Percentiles rank a stretch among this genome's conserved stretches.
phyloP scores from a whole-genome alignment of 441 rosid genomes.

The Kokia cookei region DNA sequence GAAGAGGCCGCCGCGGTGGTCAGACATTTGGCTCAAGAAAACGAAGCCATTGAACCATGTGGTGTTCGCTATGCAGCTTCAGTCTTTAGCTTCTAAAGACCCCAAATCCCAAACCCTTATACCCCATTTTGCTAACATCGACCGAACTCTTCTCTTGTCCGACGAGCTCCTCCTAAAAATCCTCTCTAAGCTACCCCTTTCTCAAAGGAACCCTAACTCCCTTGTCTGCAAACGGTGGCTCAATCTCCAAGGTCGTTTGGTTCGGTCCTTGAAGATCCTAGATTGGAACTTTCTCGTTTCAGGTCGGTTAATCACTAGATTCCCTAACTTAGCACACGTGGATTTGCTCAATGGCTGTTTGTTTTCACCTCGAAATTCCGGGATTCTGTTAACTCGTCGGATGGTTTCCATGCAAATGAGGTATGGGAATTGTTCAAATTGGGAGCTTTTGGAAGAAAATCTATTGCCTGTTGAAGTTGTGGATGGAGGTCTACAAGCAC shows the following conservation, averaged over 20 bases:
- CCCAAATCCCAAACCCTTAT: constrained; percentile 39
- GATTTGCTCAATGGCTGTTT: constrained; percentile 49
- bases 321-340: constrained; percentile 54
- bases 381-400: constrained; percentile 37
- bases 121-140: constrained; percentile 31
- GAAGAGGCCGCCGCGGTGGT: constrained; percentile 59
- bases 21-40: constrained; percentile 61
- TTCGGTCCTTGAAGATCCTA: constrained; percentile 39
- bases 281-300: constrained; percentile 60
- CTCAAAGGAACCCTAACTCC: constrained; percentile 38
- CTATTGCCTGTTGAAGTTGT: constrained; percentile 33
- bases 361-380: constrained; percentile 34
- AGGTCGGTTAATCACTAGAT: constrained; percentile 39
- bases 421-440: constrained; percentile 29
- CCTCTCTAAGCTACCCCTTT: constrained; percentile 42
- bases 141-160: constrained; percentile 57
- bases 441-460: constrained; percentile 32
- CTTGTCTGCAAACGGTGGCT: constrained; percentile 66
- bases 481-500: constrained; percentile 41
- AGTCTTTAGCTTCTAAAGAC: constrained; percentile 37
- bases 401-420: constrained; percentile 31
- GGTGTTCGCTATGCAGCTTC: constrained; percentile 51
- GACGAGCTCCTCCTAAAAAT: constrained; percentile 51
- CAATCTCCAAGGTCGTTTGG: constrained; percentile 52
- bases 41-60: constrained; percentile 47